These are phyloP conservation scores for Pneumocystis murina DNA, from an alignment of 1,139 yeast species.

Conservation along the genomic window DNA sequence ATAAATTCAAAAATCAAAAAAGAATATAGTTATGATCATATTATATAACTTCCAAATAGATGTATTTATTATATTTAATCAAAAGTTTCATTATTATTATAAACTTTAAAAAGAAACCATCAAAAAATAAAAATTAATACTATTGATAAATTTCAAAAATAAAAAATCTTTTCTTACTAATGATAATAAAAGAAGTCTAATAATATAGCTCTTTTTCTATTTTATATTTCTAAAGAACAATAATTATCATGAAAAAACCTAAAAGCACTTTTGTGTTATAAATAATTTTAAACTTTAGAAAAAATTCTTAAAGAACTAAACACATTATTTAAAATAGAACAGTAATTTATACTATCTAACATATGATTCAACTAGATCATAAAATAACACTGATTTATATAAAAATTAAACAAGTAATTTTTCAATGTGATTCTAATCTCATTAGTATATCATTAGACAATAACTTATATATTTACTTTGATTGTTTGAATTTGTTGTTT, in stretches of 20 bases:
- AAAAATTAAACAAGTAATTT: background rate
- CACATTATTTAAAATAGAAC: constrained; percentile 50
- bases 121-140: constrained; percentile 66
- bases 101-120: constrained; percentile 28
- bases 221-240: background rate
- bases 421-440: background rate
- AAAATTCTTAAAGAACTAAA: constrained; percentile 61
- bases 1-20: constrained; percentile 36
- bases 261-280: constrained; percentile 64
- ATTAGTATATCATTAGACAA: constrained; percentile 43
- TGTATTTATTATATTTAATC: background rate
- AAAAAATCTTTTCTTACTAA: constrained; percentile 72
- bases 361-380: background rate
- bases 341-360: constrained; percentile 56
- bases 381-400: background rate
- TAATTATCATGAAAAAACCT: constrained; percentile 82
- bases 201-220: constrained; percentile 35
- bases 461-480: constrained; percentile 95
- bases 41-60: constrained; percentile 79
- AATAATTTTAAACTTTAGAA: constrained; percentile 75
- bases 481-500: constrained; percentile 92
- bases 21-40: constrained; percentile 64
- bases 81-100: constrained; percentile 1
- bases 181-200: constrained; percentile 52
- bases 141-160: constrained; percentile 85